These are phyloP conservation scores for Medicago truncatula DNA, from an alignment of 306 rosid genomes.

Conservation along the genomic window MtrunA17r5.0-ANR NC_053046.1:12689001-12689500, in stretches of 20 bases:
- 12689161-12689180: slow-evolving; percentile 22
- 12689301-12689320: no score
- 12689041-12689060: slow-evolving; percentile 35
- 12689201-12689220: background rate
- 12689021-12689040: slow-evolving; percentile 14
- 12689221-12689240: background rate
- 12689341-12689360: no score
- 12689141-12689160: slow-evolving; percentile 71
- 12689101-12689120: background rate
- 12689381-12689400: no score
- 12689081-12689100: background rate
- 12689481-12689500: no score
- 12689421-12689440: no score
- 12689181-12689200: background rate
- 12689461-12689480: no score
- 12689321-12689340: no score
- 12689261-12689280: background rate
- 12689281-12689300: no score
- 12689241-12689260: background rate
- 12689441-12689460: no score
- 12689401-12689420: no score
- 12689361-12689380: no score
- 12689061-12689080: slow-evolving; percentile 38
- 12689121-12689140: slow-evolving; percentile 55
- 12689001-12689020: no score